Evolutionary conservation across 768 basidiomycete genomes (phyloP), one percentile per base, ranked within the genome.

Genomic region (Pulveroboletus sp.): DNA sequence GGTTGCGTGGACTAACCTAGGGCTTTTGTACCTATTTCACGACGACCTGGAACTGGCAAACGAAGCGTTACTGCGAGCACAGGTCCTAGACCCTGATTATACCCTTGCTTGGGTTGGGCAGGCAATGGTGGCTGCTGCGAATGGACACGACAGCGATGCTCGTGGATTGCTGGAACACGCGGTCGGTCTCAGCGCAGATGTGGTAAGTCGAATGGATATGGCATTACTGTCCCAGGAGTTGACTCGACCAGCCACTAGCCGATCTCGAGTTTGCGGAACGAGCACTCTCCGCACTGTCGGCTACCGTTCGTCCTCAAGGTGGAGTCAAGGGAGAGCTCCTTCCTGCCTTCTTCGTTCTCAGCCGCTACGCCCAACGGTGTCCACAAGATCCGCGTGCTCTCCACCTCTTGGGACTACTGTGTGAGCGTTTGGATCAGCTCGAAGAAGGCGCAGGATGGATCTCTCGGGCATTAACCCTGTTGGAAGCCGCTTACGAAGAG

Each of bases 41-140:
- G 74, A 76, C 19, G 95, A 98, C 67, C 58, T 76, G 2, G 87
- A 92, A 43, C 73, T 98, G 27, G 91, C 95, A 1, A 86, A 86
- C 56, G 84, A 93, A 60, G 85, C 89, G 2, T 82, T 99, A 57
- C 77, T 84, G 60, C 84, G 84, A 49, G 92, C 94, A 10, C 96
- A 97, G 65, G 83, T 86, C 16, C 76, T 93, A 37, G 93, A 98
- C 71, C 91, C 95, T 7, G 95, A 98, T 61, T 86, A 85, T 68
- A 77, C 86, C 1, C 61, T 83, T 19, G 85, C 93, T 8, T 99
- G 96, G 96, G 75, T 95, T 19, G 96, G 93, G 1, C 93, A 94
- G 64, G 87, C 80, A 4, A 67, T 91, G 22, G 75, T 90, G 36
- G 88, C 88, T 38, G 76, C 73, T 16, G 62, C 68, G 27, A 80